Base-by-base conservation (phyloP, 2,329 filamentous ascomycete species). In the Whalleya microplaca region DNA sequence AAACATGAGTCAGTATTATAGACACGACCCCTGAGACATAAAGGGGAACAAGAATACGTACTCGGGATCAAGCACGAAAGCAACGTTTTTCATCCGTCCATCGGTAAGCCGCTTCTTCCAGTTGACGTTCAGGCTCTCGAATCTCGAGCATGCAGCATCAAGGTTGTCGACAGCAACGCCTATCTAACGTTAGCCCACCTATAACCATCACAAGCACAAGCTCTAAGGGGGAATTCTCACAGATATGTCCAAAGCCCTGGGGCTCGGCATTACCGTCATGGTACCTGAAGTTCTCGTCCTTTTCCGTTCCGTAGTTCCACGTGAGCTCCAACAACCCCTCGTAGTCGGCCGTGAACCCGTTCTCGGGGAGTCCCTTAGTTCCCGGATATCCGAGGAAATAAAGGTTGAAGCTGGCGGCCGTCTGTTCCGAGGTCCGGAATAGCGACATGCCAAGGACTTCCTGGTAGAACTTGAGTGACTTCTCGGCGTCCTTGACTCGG, bases 91-190 rank as follows among this genome's bases (percentile, higher is more conserved):
- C 93, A 97, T 96, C 45, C 84, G 80, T 1, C 94, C 94, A 62
- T 98, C 94, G 1, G 91, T 96, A 59, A 98, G 81, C 63, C 91
- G 84, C 86, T 98, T 98, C 86, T 96, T 96, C 91, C 92, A 99
- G 74, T 84, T 87, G 53, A 94, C 89, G 5, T 88, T 84, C 70
- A 91, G 78, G 53, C 86, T 84, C 72, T 98, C 95, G 66, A 98
- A 93, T 14, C 93, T 85, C 70, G 87, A 78, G 76, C 94, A 97
- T 9, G 95, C 93, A 7, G 89, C 89, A 51, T 95, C 87, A n/a
- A 98, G 71, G 71, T 96, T 86, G 70, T 98, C 94, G 12, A 97
- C 93, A 1, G 88, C 82, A 51, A 98, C 78, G 70, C 86, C 87
- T 90, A 48, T n/a, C n/a, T 19, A 41, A 45, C 16, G 32, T 37